phyloP scores from a whole-genome alignment of 768 basidiomycete species.

The Serendipita sp. region DNA sequence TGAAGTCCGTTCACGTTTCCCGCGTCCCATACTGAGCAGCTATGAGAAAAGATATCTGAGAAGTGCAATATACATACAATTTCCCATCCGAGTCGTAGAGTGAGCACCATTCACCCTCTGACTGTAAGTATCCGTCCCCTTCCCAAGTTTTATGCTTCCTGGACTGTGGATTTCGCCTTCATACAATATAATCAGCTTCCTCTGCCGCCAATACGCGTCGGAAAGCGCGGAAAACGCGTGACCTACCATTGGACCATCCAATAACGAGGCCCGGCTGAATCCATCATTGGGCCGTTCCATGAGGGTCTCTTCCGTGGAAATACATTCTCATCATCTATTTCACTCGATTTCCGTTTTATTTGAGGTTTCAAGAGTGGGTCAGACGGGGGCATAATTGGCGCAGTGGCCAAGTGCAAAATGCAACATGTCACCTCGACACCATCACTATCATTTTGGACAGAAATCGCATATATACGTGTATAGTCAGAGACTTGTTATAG shows the following conservation, averaged over 20 bases:
- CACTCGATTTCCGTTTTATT: background rate
- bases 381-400: background rate
- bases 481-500: too few species aligned
- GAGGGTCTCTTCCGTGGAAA: background rate
- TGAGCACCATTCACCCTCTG: conserved; percentile 18
- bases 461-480: too few species aligned
- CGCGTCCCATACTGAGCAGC: background rate
- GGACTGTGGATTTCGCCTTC: conserved; percentile 55
- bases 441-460: too few species aligned
- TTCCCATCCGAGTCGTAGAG: background rate
- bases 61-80: background rate
- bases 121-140: conserved; percentile 24
- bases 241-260: background rate
- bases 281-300: background rate
- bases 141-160: conserved; percentile 85
- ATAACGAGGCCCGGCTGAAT: background rate
- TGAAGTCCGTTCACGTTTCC: background rate
- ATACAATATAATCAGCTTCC: conserved; percentile 6
- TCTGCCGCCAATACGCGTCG: background rate
- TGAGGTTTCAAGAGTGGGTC: background rate
- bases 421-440: too few species aligned
- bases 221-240: background rate
- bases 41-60: conserved; percentile 4
- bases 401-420: too few species aligned
- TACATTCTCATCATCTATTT: background rate